Evolutionary conservation across 208 protist genomes (phyloP).

Genomic region (Trypanosoma lewisi): DNA sequence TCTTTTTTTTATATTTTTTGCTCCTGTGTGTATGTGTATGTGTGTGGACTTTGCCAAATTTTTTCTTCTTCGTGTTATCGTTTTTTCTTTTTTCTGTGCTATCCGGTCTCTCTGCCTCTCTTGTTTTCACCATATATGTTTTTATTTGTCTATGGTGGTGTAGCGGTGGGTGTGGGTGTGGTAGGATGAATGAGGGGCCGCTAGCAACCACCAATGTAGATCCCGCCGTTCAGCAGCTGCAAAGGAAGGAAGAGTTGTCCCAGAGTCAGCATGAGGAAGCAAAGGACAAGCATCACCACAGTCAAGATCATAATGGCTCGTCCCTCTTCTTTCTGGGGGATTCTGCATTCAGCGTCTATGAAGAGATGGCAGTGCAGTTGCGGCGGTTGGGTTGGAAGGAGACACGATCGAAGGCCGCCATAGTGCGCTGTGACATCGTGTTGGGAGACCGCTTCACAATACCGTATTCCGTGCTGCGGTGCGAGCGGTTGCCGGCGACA

Average conservation of each 20-base stretch:
- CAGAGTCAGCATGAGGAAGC: background rate
- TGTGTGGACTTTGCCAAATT: too few species aligned
- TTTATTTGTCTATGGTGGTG: background rate
- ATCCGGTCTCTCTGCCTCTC: background rate
- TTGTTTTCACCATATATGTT: background rate
- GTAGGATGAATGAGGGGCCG: background rate
- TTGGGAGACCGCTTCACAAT: constrained; percentile 84
- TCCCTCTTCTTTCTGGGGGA: constrained; percentile 49
- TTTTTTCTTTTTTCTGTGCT: too few species aligned
- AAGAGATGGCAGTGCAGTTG: constrained; percentile 77
- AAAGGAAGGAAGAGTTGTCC: background rate
- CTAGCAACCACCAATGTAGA: background rate
- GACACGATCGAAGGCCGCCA: constrained; percentile 19
- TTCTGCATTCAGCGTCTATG: constrained; percentile 82
- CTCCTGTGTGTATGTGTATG: too few species aligned
- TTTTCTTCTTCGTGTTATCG: too few species aligned
- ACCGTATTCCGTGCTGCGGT: constrained; percentile 68
- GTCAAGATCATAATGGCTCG: background rate
- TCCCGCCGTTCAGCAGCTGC: too few species aligned
- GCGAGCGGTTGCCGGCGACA: constrained; percentile 42
- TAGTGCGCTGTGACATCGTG: constrained; percentile 47
- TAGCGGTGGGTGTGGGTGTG: background rate
- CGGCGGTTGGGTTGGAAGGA: constrained; percentile 47
- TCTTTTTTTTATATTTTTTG: too few species aligned
- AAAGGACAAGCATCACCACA: too few species aligned